Conservation (phyloP, 75 land plant species). For the Cryptomeria japonica region DNA sequence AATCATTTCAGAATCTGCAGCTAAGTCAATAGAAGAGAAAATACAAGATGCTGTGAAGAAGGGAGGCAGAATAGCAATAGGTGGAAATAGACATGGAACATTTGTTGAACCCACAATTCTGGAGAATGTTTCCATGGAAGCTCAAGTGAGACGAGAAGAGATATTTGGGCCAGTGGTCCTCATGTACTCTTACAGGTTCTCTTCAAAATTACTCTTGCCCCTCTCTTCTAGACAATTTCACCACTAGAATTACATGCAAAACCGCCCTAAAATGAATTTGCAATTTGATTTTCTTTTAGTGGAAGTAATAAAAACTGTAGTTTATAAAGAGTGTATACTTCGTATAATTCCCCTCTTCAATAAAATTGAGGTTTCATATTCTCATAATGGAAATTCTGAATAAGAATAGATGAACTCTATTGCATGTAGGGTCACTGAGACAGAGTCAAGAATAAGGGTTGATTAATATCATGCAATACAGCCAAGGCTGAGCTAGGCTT, state of each 20-base stretch:
- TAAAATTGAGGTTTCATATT: background rate
- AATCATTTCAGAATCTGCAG: slow-evolving; percentile 43
- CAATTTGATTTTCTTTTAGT: background rate
- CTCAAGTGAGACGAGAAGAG: slow-evolving; percentile 36
- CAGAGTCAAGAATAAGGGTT: background rate
- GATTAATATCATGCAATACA: background rate
- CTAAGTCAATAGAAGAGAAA: slow-evolving; percentile 28
- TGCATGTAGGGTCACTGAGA: background rate
- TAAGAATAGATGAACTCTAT: background rate
- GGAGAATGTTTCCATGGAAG: slow-evolving; percentile 36
- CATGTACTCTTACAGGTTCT: slow-evolving; percentile 38
- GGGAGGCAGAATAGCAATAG: slow-evolving; percentile 34
- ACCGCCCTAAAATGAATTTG: background rate
- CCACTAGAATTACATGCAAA: background rate
- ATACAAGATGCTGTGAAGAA: slow-evolving; percentile 33
- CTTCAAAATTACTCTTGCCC: background rate
- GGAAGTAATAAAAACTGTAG: background rate
- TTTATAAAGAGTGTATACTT: background rate
- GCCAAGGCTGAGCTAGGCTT: background rate
- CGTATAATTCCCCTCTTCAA: background rate
- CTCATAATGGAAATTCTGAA: background rate
- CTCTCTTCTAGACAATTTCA: background rate
- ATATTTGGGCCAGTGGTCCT: slow-evolving; percentile 49
- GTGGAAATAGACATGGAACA: slow-evolving; percentile 39
- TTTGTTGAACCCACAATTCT: slow-evolving; percentile 40